Conservation (phyloP, 768 basidiomycete genomes). For the Coprinopsis strossmayeri region DNA sequence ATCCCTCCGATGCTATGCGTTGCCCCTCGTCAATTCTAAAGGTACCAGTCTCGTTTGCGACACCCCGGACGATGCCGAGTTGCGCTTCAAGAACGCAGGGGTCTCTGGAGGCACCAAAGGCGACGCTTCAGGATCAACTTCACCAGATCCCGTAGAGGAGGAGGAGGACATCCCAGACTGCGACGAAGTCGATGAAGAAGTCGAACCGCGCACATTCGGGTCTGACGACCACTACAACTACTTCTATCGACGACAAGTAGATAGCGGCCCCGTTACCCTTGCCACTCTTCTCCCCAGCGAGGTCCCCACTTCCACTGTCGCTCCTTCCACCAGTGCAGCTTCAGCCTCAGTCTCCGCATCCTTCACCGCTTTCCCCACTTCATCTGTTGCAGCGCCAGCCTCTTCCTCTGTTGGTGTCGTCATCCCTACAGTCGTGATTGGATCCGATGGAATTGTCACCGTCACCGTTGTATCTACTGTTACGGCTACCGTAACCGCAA, state of each 20-base stretch:
- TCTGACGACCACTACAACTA: not conserved
- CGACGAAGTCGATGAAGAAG: conserved; percentile 8
- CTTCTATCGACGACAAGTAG: conserved; percentile 12
- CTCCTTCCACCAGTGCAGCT: conserved; percentile 8
- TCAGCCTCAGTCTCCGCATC: conserved; percentile 8
- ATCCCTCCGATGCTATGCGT: conserved; percentile 35
- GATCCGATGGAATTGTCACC: conserved; percentile 27
- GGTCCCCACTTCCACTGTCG: conserved; percentile 13
- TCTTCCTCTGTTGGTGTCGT: conserved; percentile 6
- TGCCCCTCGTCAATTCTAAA: conserved; percentile 41
- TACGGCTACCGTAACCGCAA: conserved; percentile 4
- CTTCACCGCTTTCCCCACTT: conserved; percentile 5
- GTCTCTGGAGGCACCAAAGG: conserved; percentile 38
- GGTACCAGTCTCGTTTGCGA: conserved; percentile 43
- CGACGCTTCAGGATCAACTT: not conserved
- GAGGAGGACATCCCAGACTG: conserved; percentile 7
- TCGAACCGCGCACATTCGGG: conserved; percentile 1
- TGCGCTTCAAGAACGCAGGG: conserved; percentile 34
- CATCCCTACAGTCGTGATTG: conserved; percentile 23
- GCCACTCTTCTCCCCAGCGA: not conserved
- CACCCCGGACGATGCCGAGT: conserved; percentile 28
- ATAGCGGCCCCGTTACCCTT: not conserved
- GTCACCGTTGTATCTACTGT: conserved; percentile 22
- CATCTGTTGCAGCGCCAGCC: conserved; percentile 9
- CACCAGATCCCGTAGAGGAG: conserved; percentile 8